Evolutionary conservation across 2,329 filamentous ascomycete species (phyloP), one percentile per base, ranked within the genome.

Genomic region (Septoria petroselini): DNA sequence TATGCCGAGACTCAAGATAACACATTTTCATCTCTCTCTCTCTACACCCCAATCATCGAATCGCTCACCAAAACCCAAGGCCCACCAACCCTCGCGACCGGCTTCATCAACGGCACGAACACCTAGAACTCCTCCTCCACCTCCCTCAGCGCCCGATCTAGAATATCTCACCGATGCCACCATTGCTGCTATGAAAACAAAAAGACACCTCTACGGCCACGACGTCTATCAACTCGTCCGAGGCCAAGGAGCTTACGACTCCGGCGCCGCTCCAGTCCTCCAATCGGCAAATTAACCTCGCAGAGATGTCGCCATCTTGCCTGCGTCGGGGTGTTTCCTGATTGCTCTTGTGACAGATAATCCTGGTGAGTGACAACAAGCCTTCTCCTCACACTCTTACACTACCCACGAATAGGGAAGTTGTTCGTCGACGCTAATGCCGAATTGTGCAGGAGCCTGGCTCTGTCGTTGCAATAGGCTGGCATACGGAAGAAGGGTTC

Each of bases 151-250:
- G 31, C 27, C 7, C 27, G 27, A 30, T 30, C 7, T 30, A 7
- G 21, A n/a, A 18, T 9, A 39, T 17, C 21, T 18, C 14, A 7
- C 15, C n/a, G n/a, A n/a, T n/a, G n/a, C n/a, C n/a, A n/a, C n/a
- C n/a, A n/a, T n/a, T n/a, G n/a, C n/a, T n/a, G n/a, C n/a, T n/a
- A n/a, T n/a, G n/a, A n/a, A n/a, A n/a, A n/a, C n/a, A n/a, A n/a
- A n/a, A n/a, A n/a, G n/a, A n/a, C n/a, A n/a, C 18, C 53, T 73
- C 4, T 71, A 74, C 62, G 71, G 73, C 14, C 73, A 75, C 55
- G 71, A 74, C 55, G 74, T 73, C 55, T 73, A 68, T 57, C 60
- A 73, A 21, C 57, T 75, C 2, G 70, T 66, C 7, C 50, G 57
- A 2, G 72, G 71, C 3, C 49, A 52, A 7, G 67, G 70, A 1